phyloP scores from a whole-genome alignment of 2,329 filamentous ascomycete species.

The Aspergillus pseudoglaucus region DNA sequence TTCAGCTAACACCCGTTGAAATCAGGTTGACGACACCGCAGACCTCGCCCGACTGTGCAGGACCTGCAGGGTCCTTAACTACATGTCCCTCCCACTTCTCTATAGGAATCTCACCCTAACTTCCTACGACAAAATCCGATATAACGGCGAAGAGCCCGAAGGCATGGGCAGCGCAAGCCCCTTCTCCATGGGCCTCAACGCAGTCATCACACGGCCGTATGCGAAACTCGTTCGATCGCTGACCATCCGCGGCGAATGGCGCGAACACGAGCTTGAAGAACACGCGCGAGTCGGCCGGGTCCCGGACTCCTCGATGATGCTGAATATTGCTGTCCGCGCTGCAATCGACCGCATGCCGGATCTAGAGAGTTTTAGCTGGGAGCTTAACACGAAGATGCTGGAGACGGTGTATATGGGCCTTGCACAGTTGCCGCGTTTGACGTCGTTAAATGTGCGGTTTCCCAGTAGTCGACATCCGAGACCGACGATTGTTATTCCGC shows the following conservation, averaged over 20 bases:
- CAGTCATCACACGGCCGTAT: constrained; percentile 52
- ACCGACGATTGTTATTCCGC: constrained; percentile 50
- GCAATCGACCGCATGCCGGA: constrained; percentile 54
- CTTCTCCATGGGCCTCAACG: constrained; percentile 58
- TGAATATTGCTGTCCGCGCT: constrained; percentile 54
- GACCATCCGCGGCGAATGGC: constrained; percentile 51
- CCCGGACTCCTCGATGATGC: constrained; percentile 58
- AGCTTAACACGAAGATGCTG: constrained; percentile 55
- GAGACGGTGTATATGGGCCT: constrained; percentile 54
- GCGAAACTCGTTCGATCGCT: constrained; percentile 49
- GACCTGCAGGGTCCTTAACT: constrained; percentile 56
- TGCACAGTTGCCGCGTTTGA: constrained; percentile 43
- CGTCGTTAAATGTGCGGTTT: constrained; percentile 50
- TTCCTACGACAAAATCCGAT: constrained; percentile 54
- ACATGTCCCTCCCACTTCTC: constrained; percentile 57
- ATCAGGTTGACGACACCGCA: constrained; percentile 50
- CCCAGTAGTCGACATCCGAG: constrained; percentile 51
- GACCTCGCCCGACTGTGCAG: constrained; percentile 55
- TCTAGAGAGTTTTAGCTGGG: constrained; percentile 53
- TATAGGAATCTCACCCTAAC: constrained; percentile 52
- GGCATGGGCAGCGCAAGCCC: constrained; percentile 58
- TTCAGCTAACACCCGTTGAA: neutral
- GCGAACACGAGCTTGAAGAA: constrained; percentile 52
- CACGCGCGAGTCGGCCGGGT: constrained; percentile 52
- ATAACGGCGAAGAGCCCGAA: constrained; percentile 51